Evolutionary conservation across 2,329 filamentous ascomycete species (phyloP), one percentile per base, ranked within the genome.

Genomic region (Alternaria gaisen): DNA sequence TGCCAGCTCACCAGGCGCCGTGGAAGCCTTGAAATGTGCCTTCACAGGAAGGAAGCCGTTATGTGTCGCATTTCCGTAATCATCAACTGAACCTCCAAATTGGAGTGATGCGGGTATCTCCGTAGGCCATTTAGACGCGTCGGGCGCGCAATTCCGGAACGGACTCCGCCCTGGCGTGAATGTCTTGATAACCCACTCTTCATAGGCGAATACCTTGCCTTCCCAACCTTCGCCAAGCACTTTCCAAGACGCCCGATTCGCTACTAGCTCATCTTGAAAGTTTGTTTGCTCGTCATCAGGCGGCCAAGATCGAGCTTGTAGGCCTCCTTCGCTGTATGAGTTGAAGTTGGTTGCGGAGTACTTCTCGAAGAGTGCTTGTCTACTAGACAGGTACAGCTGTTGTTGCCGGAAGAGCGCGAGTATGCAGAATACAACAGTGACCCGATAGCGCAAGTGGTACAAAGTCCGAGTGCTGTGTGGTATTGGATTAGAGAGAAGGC

Each of bases 101-200:
- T 52, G 53, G 7, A 71, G 32, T n/a, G 68, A 67, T 10, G 69
- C 72, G 5, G 70, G 70, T 26, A 75, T 73, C 43, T 76, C 73
- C 2, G 70, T 69, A 0, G 72, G 72, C 72, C 72, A 74, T 53
- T 61, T 55, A 20, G 52, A 10, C 12, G 34, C n/a, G 4, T 62
- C 53, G 4, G 63, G 58, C 9, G 61, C 63, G 51, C 72, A 74
- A 28, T 75, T 75, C 3, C 72, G 66, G 34, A 72, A 69, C 4
- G 72, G 70, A 56, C 70, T 71, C 12, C 57, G 56, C 10, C 60
- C 70, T 28, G 70, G 63, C 11, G 60, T 66, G 30, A 71, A 73
- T 3, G 70, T 74, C 46, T 73, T 73, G 59, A 74, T 74, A 1
- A 72, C 71, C 3, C 58, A 67, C 38, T 65, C 57, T 32, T 67